These are phyloP conservation scores for Epichloe gansuensis DNA, from an alignment of 2,329 filamentous ascomycete species.

Conservation along the genomic window DNA sequence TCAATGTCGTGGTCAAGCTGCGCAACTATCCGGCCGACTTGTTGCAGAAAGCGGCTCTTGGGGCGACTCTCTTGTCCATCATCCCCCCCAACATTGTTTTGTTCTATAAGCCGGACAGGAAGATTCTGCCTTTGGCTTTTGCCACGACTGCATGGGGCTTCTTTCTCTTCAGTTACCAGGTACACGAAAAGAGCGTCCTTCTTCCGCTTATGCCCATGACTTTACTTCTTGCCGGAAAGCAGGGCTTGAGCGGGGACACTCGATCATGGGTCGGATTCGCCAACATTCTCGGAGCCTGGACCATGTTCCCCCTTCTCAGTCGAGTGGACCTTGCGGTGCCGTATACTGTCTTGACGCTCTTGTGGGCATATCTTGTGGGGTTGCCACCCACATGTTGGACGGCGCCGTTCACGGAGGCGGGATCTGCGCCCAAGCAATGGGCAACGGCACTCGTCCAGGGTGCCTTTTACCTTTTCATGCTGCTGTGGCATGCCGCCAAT, in stretches of 20 bases:
- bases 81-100: conserved; percentile 65
- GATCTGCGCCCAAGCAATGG: conserved; percentile 24
- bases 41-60: conserved; percentile 64
- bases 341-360: conserved; percentile 68
- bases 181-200: conserved; percentile 94
- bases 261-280: conserved; percentile 94
- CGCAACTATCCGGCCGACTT: conserved; percentile 56
- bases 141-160: conserved; percentile 88
- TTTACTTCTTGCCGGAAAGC: conserved; percentile 62
- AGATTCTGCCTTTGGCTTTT: conserved; percentile 66
- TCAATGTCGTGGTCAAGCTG: conserved; percentile 83
- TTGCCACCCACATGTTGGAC: conserved; percentile 65
- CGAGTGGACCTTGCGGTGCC: conserved; percentile 75
- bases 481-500: conserved; percentile 69
- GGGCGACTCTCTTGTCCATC: conserved; percentile 63
- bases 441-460: conserved; percentile 58
- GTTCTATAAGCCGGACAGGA: conserved; percentile 63
- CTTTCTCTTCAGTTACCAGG: conserved; percentile 95
- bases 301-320: conserved; percentile 80
- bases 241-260: conserved; percentile 62
- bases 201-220: conserved; percentile 92
- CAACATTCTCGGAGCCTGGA: conserved; percentile 82
- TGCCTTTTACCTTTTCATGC: conserved; percentile 65
- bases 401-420: conserved; percentile 47
- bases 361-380: conserved; percentile 87